Evolutionary conservation across 192 early-diverging fungal genomes (phyloP), one percentile per base, ranked within the genome.

Genomic region (Backusella mclennaniae): DNA sequence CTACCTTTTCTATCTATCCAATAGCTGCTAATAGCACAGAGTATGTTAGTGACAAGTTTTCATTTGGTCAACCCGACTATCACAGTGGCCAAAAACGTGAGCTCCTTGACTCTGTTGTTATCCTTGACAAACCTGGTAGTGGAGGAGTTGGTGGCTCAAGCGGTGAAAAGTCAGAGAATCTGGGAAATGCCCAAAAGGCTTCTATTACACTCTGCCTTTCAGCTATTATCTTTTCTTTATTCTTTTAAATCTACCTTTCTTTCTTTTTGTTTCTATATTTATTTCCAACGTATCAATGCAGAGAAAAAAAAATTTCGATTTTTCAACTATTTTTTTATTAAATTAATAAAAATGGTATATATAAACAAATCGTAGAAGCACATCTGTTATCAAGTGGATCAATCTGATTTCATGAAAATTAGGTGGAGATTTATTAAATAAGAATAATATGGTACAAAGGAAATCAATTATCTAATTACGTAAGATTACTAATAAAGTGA

Each of bases 31-130:
- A 39, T 6, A 80, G 79, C 35, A 76, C 69, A 7, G 83, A 83
- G 35, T 85, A 80, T 69, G 78, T 84, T 4, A 36, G 38, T 7
- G 86, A 87, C 26, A 84, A 87, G 29, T 87, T 84, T 44, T 77
- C 80, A 0, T 85, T 84, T 68, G 77, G 77, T 29, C 75, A 73
- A 8, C 1, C 80, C 41, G 82, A 80, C 31, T 87, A 87, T 52
- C 63, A 77, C 38, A 74, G 80, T 73, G 86, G 86, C 8, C 86
- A 87, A 56, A 73, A 77, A n/a, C 63, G 56, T 1, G 56, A 63
- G 26, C n/a, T 63, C 1, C 56, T 63, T 29, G 56, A 63, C 26
- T 63, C 56, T 29, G 23, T 63, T 63, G 56, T 63, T 11, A 63
- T 63, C 23, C 56, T 63, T 26, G 56, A 63, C 23, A 63, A 63